These are phyloP conservation scores for Chloranthus sessilifolius DNA, from an alignment of 164 flowering plant genomes.

Conservation along the genomic window DNA sequence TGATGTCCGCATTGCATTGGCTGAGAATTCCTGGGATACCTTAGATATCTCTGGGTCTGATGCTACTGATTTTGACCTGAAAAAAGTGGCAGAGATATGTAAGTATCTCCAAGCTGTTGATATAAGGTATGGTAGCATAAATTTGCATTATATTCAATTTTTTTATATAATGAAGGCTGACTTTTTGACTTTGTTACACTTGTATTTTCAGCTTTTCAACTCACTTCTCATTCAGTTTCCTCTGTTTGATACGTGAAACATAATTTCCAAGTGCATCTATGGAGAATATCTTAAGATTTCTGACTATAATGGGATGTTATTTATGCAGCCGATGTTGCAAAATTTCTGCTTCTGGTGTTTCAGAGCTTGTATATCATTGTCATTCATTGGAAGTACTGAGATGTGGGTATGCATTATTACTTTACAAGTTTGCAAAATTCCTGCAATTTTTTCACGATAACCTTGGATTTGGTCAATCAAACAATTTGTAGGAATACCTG, in stretches of 20 bases:
- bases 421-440: too few relatives aligned
- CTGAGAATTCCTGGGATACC: constrained; percentile 75
- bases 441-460: too few relatives aligned
- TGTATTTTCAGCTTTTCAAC: not conserved
- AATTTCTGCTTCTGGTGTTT: constrained; percentile 56
- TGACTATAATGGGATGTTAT: not conserved
- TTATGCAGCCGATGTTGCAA: constrained; percentile 58
- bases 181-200: not conserved
- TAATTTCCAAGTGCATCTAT: not conserved
- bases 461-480: too few relatives aligned
- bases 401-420: constrained; percentile 95
- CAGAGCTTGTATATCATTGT: constrained; percentile 56
- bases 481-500: too few relatives aligned
- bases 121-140: constrained; percentile 48
- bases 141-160: too few relatives aligned
- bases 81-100: constrained; percentile 52
- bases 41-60: constrained; percentile 84
- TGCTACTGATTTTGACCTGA: constrained; percentile 70
- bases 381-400: constrained; percentile 63
- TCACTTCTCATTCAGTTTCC: constrained; percentile 2
- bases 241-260: not conserved
- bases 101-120: constrained; percentile 59
- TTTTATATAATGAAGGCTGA: too few relatives aligned
- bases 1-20: constrained; percentile 60
- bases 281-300: too few relatives aligned